Base-by-base conservation (phyloP, 2,329 filamentous ascomycete species). In the Scortechinia acanthostroma region DNA sequence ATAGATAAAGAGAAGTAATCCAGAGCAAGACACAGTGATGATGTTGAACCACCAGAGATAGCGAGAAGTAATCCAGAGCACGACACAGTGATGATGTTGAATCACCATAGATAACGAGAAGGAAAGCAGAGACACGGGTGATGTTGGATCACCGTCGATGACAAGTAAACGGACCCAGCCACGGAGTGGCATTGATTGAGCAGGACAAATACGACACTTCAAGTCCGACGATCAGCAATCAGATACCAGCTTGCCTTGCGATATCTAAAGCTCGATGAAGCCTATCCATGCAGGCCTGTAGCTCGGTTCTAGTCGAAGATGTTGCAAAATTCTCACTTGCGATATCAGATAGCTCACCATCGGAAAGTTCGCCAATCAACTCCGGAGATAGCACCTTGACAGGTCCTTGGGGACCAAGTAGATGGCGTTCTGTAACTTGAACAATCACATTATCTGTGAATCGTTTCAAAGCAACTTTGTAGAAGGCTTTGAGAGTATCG, bases 361-460 rank as follows among this genome's bases (percentile, higher is more conserved):
- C n/a, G 10, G 25, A 30, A 30, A 30, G 25, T 10, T n/a, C 25
- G n/a, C 25, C 25, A 30, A 30, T 30, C 10, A 10, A 30, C 25
- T 30, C 25, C 10, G 25, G 25, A 30, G 10, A 30, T 10, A 30
- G n/a, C 10, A 30, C n/a, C n/a, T n/a, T 30, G 10, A 30, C 10
- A 30, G 25, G 25, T 10, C 25, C 25, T n/a, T n/a, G 10, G 10
- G 10, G 10, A 10, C 25, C 25, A 30, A 30, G 10, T 10, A 30
- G 10, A n/a, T 30, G n/a, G 10, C 25, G 10, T n/a, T 54, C 52
- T 4, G 64, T 55, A 0, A 53, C 59, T 21, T 60, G 58, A 2
- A 51, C 54, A 45, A 57, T 61, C 19, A 66, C 45, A 42, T 61
- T 62, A 49, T 66, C 62, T 17, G 63, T 53, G 43, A 65, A 63